Evolutionary conservation across 768 basidiomycete species (phyloP), one percentile per base, ranked within the genome.

Genomic region (Tylopilus rubrobrunneus): DNA sequence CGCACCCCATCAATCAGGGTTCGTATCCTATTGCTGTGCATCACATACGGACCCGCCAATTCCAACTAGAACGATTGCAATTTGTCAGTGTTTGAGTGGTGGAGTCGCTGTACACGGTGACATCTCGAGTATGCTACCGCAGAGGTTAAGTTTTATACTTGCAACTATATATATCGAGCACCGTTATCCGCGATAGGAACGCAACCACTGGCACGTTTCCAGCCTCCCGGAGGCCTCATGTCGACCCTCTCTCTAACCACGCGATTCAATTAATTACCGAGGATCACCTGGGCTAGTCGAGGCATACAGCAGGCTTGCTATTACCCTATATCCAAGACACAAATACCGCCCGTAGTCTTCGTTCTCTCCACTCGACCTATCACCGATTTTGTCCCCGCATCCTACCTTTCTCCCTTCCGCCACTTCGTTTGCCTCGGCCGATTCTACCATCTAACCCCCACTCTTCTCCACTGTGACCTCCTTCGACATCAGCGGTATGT

Each of bases 211-310:
- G 15, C 62, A 60, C 61, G 60, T 55, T 19, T 61, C 19, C 51
- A 39, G n/a, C 55, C 21, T 23, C 28, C 42, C 11, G 21, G 46
- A 48, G 55, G 28, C 53, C 63, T 62, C 63, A 59, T 61, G 59
- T 52, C 23, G 10, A 56, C 52, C 46, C 48, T 27, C 39, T 21
- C 39, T 52, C 34, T 7, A 45, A 31, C 45, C 52, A 42, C 52
- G 52, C 58, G 48, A 49, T 21, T 40, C 34, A 48, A 33, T 53
- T 64, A 63, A 64, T 65, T 37, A 58, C 62, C 62, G 62, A 62
- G 49, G 56, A 58, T 48, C 52, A 39, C 52, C 45, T 55, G 48
- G 56, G 50, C 49, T 40, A 52, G 58, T 63, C 52, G 51, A 53
- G 54, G 51, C 51, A 25, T 27, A 19, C 19, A 44, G 37, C 54